phyloP scores from a whole-genome alignment of 2,329 filamentous ascomycete genomes.

The Fusarium fujikuroi region DNA sequence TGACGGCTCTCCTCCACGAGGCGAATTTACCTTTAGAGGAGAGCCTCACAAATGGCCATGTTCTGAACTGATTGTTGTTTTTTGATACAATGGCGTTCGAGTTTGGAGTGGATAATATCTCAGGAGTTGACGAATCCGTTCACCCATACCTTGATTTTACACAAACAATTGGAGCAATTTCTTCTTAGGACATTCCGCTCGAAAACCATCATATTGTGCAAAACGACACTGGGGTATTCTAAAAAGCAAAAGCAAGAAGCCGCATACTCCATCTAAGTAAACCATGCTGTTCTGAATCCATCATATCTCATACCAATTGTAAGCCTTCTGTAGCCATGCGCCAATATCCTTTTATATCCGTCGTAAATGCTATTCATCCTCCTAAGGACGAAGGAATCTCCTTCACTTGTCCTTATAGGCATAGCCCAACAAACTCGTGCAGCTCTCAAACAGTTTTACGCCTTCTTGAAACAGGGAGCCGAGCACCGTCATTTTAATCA shows the following conservation, averaged over 20 bases:
- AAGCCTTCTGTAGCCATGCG: constrained; percentile 7
- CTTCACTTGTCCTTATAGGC: neutral
- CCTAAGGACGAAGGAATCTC: neutral
- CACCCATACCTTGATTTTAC: neutral
- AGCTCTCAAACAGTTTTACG: neutral
- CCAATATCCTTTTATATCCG: constrained; percentile 12
- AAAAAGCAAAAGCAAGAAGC: constrained; percentile 42
- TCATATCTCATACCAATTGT: constrained; percentile 18
- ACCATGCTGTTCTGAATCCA: constrained; percentile 18
- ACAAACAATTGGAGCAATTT: neutral
- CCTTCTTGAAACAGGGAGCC: neutral
- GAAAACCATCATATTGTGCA: constrained; percentile 16
- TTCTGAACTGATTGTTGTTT: neutral
- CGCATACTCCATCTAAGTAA: constrained; percentile 32
- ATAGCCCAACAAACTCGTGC: neutral
- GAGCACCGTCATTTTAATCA: constrained; percentile 5
- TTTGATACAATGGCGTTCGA: neutral
- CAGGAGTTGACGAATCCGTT: too few relatives aligned
- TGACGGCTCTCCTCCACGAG: constrained; percentile 34
- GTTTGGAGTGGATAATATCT: neutral
- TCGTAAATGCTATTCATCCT: neutral
- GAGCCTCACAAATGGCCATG: neutral
- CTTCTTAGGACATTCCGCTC: neutral
- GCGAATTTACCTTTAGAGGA: constrained; percentile 32
- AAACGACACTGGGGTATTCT: constrained; percentile 44